Conservation (phyloP, 2,329 filamentous ascomycete species). For the Colletotrichum lindemuthianum region DNA sequence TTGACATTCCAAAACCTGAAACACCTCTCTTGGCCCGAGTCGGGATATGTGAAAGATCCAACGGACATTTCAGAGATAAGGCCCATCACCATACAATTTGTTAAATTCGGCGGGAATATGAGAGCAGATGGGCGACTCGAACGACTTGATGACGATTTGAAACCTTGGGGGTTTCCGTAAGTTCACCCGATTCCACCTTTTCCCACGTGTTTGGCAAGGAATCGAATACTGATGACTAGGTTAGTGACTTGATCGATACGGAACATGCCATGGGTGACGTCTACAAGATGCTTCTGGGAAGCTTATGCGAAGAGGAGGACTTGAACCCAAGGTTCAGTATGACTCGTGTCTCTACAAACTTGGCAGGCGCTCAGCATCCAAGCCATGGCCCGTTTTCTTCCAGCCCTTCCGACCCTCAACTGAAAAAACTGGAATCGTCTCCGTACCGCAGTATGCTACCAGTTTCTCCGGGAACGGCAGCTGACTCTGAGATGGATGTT, state of each 20-base stretch:
- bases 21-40: background rate
- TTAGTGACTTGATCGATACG: conserved; percentile 43
- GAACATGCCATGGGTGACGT: conserved; percentile 41
- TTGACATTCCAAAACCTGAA: background rate
- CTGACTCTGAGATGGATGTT: too few species aligned
- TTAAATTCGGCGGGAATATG: conserved; percentile 42
- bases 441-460: too few species aligned
- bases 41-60: background rate
- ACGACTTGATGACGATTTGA: conserved; percentile 28
- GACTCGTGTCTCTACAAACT: too few species aligned
- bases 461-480: too few species aligned
- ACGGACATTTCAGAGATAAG: conserved; percentile 24
- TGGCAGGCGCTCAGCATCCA: too few species aligned
- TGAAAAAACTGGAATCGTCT: too few species aligned
- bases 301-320: conserved; percentile 9
- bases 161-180: conserved; percentile 13
- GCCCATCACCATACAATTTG: conserved; percentile 44
- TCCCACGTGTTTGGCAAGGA: background rate
- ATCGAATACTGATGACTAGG: background rate
- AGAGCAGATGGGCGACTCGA: conserved; percentile 37
- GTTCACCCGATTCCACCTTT: background rate
- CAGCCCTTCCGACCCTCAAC: too few species aligned
- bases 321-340: too few species aligned
- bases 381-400: too few species aligned
- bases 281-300: conserved; percentile 46